phyloP scores from a whole-genome alignment of 139 green algal genomes.

The Marvania coccoides region DNA sequence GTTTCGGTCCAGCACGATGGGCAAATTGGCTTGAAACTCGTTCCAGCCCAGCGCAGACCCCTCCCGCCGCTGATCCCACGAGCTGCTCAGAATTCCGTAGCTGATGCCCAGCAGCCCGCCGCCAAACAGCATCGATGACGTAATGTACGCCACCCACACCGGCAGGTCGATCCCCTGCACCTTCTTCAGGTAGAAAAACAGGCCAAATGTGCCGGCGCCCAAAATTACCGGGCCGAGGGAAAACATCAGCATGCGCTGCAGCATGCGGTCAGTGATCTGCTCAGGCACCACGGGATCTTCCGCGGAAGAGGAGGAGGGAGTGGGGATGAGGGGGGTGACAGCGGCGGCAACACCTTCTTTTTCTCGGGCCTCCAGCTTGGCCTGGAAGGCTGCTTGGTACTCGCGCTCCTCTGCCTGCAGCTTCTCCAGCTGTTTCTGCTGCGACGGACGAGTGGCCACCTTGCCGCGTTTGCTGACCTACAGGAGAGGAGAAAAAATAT shows the following conservation, averaged over 20 bases:
- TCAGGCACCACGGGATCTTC: slow-evolving; percentile 1
- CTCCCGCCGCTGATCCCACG: slow-evolving; percentile 58
- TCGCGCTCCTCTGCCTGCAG: slow-evolving; percentile 20
- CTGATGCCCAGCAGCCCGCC: slow-evolving; percentile 65
- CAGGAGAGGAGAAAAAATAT: no score
- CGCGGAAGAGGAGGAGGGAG: neutral
- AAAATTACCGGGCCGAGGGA: slow-evolving; percentile 42
- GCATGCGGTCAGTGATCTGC: slow-evolving; percentile 53
- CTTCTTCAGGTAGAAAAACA: slow-evolving; percentile 71
- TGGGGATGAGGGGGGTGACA: neutral
- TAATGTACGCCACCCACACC: slow-evolving; percentile 52
- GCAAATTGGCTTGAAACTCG: slow-evolving; percentile 52
- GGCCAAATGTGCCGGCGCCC: slow-evolving; percentile 47
- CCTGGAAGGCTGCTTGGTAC: neutral
- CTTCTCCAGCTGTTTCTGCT: slow-evolving; percentile 20
- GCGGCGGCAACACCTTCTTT: neutral
- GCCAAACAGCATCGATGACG: slow-evolving; percentile 55
- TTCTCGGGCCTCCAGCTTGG: slow-evolving; percentile 2
- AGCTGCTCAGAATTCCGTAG: slow-evolving; percentile 61
- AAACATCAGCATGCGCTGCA: slow-evolving; percentile 58
- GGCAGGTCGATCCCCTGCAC: slow-evolving; percentile 57
- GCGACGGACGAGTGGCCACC: slow-evolving; percentile 13
- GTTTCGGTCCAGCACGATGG: slow-evolving; percentile 34
- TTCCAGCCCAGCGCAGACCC: slow-evolving; percentile 38
- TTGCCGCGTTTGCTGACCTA: slow-evolving; percentile 41